Base-by-base conservation (phyloP, 495 filamentous ascomycete genomes). In the Physcia stellaris region DNA sequence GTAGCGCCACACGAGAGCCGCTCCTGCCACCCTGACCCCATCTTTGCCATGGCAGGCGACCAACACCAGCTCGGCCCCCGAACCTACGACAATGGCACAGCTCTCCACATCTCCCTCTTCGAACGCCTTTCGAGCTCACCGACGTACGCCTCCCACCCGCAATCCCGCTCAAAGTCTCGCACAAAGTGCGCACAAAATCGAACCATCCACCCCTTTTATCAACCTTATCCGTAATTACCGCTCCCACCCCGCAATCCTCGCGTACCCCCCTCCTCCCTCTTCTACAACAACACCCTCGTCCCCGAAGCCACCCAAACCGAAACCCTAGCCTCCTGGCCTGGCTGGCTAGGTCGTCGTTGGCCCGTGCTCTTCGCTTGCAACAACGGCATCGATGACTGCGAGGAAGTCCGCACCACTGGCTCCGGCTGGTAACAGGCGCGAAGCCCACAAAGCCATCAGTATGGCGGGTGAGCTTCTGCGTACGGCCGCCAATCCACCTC, bases 211-310 rank as follows among this genome's bases (percentile, higher is more conserved):
- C 66, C 70, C 20, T 2, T 75, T 75, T 41, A 53, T 63, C 24
- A 71, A 72, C 34, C 56, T 75, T 0, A 61, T 65, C n/a, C 56
- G 64, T n/a, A 75, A 75, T 46, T 74, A 74, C 48, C 64, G 71
- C 32, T 72, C 69, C 15, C 71, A 75, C 43, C 64, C 68, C 3
- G 60, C 71, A 31, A 73, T 75, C 43, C 50, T 75, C 16, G 63
- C 68, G 1, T 55, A n/a, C n/a, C 70, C 12, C 68, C 70, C 4
- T 69, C 62, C 6, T 41, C 54, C 0, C 55, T 73, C 11, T 74
- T 72, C 48, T 75, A 75, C 46, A 32, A 57, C 43, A 62, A 74
- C 42, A 74, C 68, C 0, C 55, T 75, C 2, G 56, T 67, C 7
- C 58, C 68, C 0, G 61, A 67, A 43, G 66, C 67, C 15, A 28